Percentiles rank a stretch among this genome's conserved stretches.
Evolutionary conservation across 2,329 filamentous ascomycete genomes (phyloP).

Genomic region (Aureobasidium leucospermi): DNA sequence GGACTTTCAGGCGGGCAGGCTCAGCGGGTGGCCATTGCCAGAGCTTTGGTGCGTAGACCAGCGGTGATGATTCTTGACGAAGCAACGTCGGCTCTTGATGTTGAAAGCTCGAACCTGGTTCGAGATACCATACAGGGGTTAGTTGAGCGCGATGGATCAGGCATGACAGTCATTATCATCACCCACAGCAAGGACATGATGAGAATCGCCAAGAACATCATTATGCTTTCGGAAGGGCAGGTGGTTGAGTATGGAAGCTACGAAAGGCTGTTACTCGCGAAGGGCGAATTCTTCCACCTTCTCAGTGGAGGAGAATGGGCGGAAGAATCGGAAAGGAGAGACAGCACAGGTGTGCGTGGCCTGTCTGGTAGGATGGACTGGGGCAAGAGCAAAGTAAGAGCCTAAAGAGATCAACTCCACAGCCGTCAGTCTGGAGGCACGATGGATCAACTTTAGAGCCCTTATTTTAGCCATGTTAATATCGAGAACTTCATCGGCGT

Average conservation of each 20-base stretch:
- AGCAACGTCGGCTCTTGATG: slow-evolving; percentile 74
- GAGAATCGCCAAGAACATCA: slow-evolving; percentile 63
- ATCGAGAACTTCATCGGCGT: too few species aligned
- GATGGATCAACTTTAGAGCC: too few species aligned
- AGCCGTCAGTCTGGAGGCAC: too few species aligned
- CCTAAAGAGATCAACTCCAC: too few species aligned
- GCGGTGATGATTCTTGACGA: slow-evolving; percentile 76
- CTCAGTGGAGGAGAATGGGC: slow-evolving; percentile 29
- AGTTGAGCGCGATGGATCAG: slow-evolving; percentile 29
- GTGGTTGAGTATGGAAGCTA: slow-evolving; percentile 63
- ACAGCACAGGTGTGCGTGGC: background rate
- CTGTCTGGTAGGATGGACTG: background rate
- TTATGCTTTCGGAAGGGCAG: slow-evolving; percentile 63
- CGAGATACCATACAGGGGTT: slow-evolving; percentile 54
- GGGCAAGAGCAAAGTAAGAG: background rate
- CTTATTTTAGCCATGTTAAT: too few species aligned
- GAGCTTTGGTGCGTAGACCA: slow-evolving; percentile 66
- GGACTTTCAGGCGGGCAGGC: slow-evolving; percentile 73
- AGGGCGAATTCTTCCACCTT: slow-evolving; percentile 28
- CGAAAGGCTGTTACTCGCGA: slow-evolving; percentile 45
- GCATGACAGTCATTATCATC: slow-evolving; percentile 68
- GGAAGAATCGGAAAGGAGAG: slow-evolving; percentile 4
- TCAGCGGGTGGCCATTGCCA: slow-evolving; percentile 72
- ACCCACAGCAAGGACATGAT: slow-evolving; percentile 86
- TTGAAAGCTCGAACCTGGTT: slow-evolving; percentile 57